Conservation (phyloP, 257 asterid species). For the Knoxia roxburghii region DNA sequence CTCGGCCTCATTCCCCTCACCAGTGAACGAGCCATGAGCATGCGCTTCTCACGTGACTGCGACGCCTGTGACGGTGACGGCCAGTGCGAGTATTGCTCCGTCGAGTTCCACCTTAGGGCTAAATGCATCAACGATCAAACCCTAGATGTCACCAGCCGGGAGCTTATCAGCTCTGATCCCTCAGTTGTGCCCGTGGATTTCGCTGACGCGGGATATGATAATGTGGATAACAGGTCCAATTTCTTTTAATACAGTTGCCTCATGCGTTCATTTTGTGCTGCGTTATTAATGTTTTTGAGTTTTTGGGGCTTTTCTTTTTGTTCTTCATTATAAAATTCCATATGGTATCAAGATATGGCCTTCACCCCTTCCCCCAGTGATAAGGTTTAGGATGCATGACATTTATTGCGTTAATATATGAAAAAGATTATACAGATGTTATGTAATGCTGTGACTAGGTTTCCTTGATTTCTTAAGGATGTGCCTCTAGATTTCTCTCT, state of each 20-base stretch:
- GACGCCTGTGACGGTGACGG: slow-evolving; percentile 99
- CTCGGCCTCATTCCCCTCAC: slow-evolving; percentile 81
- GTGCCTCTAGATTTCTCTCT: not conserved
- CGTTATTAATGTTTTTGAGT: not conserved
- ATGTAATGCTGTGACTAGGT: not conserved
- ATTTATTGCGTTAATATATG: not conserved
- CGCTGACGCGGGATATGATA: slow-evolving; percentile 39
- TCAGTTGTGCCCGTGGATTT: slow-evolving; percentile 83
- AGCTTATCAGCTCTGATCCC: slow-evolving; percentile 81
- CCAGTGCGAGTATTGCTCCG: slow-evolving; percentile 94
- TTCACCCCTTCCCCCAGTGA: too few relatives aligned
- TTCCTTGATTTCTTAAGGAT: not conserved
- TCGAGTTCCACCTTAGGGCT: slow-evolving; percentile 78
- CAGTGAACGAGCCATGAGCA: slow-evolving; percentile 91
- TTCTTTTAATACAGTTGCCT: not conserved
- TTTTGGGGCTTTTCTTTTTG: not conserved
- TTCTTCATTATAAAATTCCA: not conserved
- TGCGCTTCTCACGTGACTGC: slow-evolving; percentile 97
- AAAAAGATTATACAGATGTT: not conserved
- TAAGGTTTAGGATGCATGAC: not conserved
- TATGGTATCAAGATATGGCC: not conserved
- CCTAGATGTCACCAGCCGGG: slow-evolving; percentile 87
- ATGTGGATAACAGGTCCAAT: slow-evolving; percentile 15
- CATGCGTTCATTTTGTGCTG: not conserved
- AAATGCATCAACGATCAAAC: slow-evolving; percentile 77